These are phyloP conservation scores for Talaromyces funiculosus DNA, from an alignment of 2,329 filamentous ascomycete species.

Conservation along the genomic window DNA sequence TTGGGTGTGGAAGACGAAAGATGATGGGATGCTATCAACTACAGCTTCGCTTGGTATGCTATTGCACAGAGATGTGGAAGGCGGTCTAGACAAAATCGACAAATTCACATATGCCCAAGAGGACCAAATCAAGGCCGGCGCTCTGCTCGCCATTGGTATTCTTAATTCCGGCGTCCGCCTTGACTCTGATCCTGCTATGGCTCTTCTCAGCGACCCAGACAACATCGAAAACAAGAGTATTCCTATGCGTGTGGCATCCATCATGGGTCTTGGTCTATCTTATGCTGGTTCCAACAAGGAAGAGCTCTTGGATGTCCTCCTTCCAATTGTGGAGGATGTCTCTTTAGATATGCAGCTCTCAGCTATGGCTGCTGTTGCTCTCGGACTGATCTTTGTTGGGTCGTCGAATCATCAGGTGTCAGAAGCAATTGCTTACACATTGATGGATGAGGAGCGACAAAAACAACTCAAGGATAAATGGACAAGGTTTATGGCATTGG, in stretches of 20 bases:
- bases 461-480: constrained; percentile 94
- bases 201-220: constrained; percentile 72
- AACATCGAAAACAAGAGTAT: constrained; percentile 74
- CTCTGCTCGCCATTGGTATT: constrained; percentile 88
- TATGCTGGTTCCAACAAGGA: constrained; percentile 94
- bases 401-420: constrained; percentile 87
- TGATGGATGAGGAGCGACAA: constrained; percentile 89
- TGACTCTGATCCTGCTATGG: constrained; percentile 84
- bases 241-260: constrained; percentile 71
- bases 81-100: constrained; percentile 87
- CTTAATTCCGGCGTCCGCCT: constrained; percentile 88
- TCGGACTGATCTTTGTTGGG: constrained; percentile 87
- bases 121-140: constrained; percentile 81
- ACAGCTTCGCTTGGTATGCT: constrained; percentile 89
- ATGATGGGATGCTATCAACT: constrained; percentile 94
- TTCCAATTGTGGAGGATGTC: constrained; percentile 82
- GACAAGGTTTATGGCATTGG: constrained; percentile 93
- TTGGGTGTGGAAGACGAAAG: constrained; percentile 99
- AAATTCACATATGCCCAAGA: constrained; percentile 84
- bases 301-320: constrained; percentile 74
- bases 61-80: constrained; percentile 88
- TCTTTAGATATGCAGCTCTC: constrained; percentile 89
- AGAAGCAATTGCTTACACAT: constrained; percentile 83
- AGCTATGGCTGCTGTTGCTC: constrained; percentile 87
- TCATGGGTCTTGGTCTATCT: constrained; percentile 92